Conservation (phyloP, 2,329 filamentous ascomycete genomes). For the Aspergillus japonicus region DNA sequence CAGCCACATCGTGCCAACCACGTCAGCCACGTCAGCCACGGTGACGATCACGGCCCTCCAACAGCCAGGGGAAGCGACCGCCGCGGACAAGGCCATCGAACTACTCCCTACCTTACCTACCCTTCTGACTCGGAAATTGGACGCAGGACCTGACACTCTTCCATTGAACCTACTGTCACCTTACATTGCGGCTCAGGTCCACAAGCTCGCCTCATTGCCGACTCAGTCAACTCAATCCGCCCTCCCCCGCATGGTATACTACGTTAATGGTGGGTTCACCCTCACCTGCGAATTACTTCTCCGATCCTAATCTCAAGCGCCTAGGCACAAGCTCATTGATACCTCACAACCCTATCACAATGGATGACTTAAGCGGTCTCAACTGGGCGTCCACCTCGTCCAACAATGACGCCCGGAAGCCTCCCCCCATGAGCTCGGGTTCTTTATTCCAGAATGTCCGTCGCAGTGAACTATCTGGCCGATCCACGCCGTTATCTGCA, state of each 20-base stretch:
- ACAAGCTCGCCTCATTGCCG: not conserved
- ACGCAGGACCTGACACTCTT: not conserved
- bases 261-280: constrained; percentile 19
- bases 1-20: not conserved
- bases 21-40: constrained; percentile 13
- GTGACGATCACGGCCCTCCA: constrained; percentile 13
- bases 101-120: not conserved
- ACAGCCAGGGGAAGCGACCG: constrained; percentile 11
- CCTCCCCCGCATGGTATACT: not conserved
- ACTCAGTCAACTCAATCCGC: constrained; percentile 12
- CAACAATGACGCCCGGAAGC: constrained; percentile 33
- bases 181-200: not conserved
- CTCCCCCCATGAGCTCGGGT: constrained; percentile 37
- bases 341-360: constrained; percentile 24
- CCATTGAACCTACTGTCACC: not conserved
- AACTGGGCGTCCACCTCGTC: constrained; percentile 42
- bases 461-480: constrained; percentile 41
- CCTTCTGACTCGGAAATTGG: too few species aligned
- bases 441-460: constrained; percentile 37
- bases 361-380: constrained; percentile 51
- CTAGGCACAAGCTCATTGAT: constrained; percentile 20
- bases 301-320: constrained; percentile 22
- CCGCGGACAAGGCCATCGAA: not conserved
- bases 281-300: constrained; percentile 13
- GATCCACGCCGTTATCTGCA: constrained; percentile 43